phyloP scores from a whole-genome alignment of 768 basidiomycete genomes.

The Lactarius vividus region DNA sequence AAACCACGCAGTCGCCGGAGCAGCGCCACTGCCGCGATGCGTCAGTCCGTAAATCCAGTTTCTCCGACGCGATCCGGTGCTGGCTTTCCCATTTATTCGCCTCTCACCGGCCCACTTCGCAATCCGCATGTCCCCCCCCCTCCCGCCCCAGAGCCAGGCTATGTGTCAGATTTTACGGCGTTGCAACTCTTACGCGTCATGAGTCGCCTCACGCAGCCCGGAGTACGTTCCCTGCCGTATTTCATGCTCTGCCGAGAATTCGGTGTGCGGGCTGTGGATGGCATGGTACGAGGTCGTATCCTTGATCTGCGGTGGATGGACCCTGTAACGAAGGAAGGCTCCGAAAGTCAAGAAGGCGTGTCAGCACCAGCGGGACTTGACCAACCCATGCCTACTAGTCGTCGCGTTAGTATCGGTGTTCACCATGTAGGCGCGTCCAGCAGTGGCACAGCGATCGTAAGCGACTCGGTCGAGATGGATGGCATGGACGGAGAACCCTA shows the following conservation, averaged over 20 bases:
- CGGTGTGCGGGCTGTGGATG: constrained; percentile 81
- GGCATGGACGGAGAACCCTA: constrained; percentile 41
- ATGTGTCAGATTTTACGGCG: constrained; percentile 68
- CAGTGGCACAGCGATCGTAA: constrained; percentile 29
- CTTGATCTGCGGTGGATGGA: constrained; percentile 78
- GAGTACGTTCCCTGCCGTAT: constrained; percentile 66
- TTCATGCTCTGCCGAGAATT: constrained; percentile 80
- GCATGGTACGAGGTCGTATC: constrained; percentile 76
- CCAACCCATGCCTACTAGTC: constrained; percentile 29
- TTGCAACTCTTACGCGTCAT: constrained; percentile 80
- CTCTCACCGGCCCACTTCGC: constrained; percentile 33
- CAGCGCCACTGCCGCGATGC: constrained; percentile 29
- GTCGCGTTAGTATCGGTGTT: constrained; percentile 28
- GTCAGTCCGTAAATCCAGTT: constrained; percentile 28
- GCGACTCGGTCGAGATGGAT: constrained; percentile 33
- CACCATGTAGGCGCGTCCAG: constrained; percentile 27
- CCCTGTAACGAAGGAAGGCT: constrained; percentile 55
- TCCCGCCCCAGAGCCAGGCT: constrained; percentile 40
- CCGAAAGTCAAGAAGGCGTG: constrained; percentile 32
- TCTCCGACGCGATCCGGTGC: constrained; percentile 31
- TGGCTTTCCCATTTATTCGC: constrained; percentile 40
- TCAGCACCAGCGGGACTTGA: constrained; percentile 29
- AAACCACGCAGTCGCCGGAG: constrained; percentile 30
- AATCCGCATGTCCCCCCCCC: constrained; percentile 29
- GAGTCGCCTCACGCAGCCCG: constrained; percentile 67